phyloP scores from a whole-genome alignment of 2,329 filamentous ascomycete species.

The Microdochium nivale region DNA sequence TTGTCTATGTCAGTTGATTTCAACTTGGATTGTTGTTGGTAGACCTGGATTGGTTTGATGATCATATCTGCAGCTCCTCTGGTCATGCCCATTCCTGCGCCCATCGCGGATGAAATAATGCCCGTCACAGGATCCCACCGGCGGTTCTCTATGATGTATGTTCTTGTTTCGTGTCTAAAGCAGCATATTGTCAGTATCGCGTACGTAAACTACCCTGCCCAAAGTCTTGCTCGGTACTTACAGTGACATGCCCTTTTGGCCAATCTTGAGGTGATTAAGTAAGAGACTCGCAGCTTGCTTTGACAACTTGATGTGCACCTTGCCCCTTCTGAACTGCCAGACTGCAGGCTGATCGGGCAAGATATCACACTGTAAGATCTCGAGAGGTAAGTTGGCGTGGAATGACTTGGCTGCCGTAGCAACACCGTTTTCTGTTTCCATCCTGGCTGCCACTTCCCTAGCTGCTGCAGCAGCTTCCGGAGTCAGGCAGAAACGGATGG shows the following conservation, averaged over 20 bases:
- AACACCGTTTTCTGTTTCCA: constrained; percentile 25
- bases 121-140: neutral
- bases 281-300: neutral
- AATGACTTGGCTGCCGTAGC: constrained; percentile 27
- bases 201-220: neutral
- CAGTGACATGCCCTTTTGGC: neutral
- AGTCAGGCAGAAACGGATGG: constrained; percentile 21
- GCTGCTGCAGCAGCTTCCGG: constrained; percentile 19
- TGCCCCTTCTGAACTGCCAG: neutral
- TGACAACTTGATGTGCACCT: neutral
- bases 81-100: neutral
- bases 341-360: neutral
- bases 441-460: constrained; percentile 21
- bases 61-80: neutral
- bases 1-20: neutral
- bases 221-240: neutral
- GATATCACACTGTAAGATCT: constrained; percentile 22
- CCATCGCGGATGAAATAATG: neutral
- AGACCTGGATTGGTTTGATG: neutral
- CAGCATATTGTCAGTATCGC: neutral
- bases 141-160: neutral
- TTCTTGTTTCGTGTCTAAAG: neutral
- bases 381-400: constrained; percentile 22
- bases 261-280: neutral
- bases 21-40: neutral